phyloP scores from a whole-genome alignment of 306 rosid genomes.

The Cicer judaicum region DNA sequence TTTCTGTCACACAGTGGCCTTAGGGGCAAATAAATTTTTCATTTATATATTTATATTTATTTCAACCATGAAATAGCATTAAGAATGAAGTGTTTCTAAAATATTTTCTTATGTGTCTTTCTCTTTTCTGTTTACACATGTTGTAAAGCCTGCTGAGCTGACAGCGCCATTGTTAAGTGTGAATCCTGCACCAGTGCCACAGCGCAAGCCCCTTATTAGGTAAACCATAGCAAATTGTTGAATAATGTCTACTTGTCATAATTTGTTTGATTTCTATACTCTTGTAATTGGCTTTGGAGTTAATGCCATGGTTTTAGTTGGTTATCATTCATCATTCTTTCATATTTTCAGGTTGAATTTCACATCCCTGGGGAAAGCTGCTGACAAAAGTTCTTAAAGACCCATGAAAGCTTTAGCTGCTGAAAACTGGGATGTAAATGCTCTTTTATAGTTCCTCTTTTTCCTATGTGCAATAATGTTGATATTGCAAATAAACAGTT shows the following conservation, averaged over 20 bases:
- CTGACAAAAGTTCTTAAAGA: constrained; percentile 61
- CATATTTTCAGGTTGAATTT: constrained; percentile 68
- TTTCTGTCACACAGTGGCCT: constrained; percentile 18
- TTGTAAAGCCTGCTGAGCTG: constrained; percentile 71
- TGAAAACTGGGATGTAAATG: constrained; percentile 30
- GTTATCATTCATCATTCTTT: constrained; percentile 32
- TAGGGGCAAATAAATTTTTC: background rate
- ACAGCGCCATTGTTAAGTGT: constrained; percentile 52
- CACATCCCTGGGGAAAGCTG: constrained; percentile 74
- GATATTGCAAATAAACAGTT: constrained; percentile 22
- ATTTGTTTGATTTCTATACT: constrained; percentile 10
- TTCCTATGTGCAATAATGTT: constrained; percentile 36
- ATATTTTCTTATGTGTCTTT: background rate
- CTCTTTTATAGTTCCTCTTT: constrained; percentile 24
- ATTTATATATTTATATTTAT: background rate
- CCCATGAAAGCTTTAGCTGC: constrained; percentile 21
- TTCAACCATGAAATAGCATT: background rate
- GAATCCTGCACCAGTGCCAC: constrained; percentile 55
- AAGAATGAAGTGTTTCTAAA: constrained; percentile 39
- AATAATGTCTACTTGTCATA: constrained; percentile 6
- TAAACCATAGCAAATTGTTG: constrained; percentile 39
- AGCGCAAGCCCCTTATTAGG: constrained; percentile 79
- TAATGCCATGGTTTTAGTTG: constrained; percentile 4
- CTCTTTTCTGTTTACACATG: background rate
- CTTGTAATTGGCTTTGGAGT: constrained; percentile 7